Evolutionary conservation across 164 flowering plant genomes (phyloP).

Genomic region (Stephania japonica): DNA sequence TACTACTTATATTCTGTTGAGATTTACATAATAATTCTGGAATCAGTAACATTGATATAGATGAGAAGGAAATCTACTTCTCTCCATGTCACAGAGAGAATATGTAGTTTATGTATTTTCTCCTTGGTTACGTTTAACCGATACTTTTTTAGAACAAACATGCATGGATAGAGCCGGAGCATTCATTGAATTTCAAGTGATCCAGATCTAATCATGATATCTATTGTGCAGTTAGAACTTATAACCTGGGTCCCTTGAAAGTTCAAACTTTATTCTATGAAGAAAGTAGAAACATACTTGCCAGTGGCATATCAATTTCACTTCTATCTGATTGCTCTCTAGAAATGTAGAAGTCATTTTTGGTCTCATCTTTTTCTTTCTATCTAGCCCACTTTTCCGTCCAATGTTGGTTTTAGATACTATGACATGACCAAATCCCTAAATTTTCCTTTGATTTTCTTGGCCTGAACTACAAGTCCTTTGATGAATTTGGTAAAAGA

Average conservation of each 20-base stretch:
- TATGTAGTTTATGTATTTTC: neutral
- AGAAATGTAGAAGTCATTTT: neutral
- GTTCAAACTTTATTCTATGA: neutral
- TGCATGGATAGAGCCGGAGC: neutral
- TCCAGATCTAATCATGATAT: no score
- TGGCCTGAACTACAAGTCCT: neutral
- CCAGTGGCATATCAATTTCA: neutral
- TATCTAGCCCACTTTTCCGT: neutral
- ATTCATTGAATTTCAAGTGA: no score
- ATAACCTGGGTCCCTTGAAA: no score
- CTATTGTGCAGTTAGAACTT: no score
- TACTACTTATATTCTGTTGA: neutral
- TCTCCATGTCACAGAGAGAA: neutral
- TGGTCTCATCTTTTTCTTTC: neutral
- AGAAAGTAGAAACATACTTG: neutral
- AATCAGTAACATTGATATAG: no score
- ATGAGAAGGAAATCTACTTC: neutral
- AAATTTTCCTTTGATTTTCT: neutral
- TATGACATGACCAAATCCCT: neutral
- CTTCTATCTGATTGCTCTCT: neutral
- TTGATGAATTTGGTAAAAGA: neutral
- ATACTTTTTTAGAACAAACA: neutral
- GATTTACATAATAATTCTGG: neutral
- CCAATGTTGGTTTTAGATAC: neutral
- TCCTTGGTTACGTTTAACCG: neutral